Evolutionary conservation across 805 yeast species (phyloP), one percentile per base, ranked within the genome.

Genomic region (Torulaspora franciscae): DNA sequence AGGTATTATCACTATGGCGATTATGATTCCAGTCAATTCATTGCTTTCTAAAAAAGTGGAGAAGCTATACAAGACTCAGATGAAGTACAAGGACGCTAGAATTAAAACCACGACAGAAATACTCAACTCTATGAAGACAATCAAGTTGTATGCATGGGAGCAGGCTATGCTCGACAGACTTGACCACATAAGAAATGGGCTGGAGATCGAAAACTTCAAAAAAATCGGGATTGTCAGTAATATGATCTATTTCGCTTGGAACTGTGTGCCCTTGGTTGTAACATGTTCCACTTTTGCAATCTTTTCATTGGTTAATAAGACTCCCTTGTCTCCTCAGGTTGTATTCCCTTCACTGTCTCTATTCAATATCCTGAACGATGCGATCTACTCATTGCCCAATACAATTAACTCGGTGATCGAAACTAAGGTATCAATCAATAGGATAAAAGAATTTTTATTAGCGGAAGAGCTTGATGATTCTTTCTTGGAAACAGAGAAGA

Each of bases 131-230:
- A 78, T 82, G 40, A 83, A 81, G 55, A 73, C 81, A 42, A 77
- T 83, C 52, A 83, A 83, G 55, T 64, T 83, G 23, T 83, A 81
- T 55, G 79, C 85, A 0, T 82, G 86, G 84, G 90, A 83, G 58
- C 65, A 67, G 27, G 83, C 87, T 22, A 79, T 81, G 80, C 54
- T 79, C 29, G 65, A 68, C 15, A 75, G 74, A 49, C 61, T 83
- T 9, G 55, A 67, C 8, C 73, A 72, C 45, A 71, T 77, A 24
- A 73, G 89, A 68, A 79, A 82, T 52, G 73, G 74, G 43, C 65
- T 74, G 48, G 88, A 83, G 57, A 62, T 83, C 51, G 65, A 61
- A 29, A 79, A 76, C 50, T 61, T 75, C 52, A 68, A 68, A 47
- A 73, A 58, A 45, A 77, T 80, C 45, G 77, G 81, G 33, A 51